Evolutionary conservation across 2,329 filamentous ascomycete species (phyloP), one percentile per base, ranked within the genome.

Genomic region (Endoconidiophora polonica): DNA sequence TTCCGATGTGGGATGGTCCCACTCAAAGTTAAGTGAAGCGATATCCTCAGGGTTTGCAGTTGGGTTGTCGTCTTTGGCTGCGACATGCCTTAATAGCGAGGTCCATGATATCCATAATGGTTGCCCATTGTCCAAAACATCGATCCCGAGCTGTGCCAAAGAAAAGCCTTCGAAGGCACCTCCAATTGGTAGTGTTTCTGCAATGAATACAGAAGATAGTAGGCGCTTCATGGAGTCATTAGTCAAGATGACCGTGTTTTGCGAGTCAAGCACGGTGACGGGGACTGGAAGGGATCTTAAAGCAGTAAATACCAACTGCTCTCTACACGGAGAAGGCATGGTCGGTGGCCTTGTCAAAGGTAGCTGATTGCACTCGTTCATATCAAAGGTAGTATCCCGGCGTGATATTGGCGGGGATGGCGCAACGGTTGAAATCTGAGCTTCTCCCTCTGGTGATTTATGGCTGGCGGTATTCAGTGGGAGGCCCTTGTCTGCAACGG

Each of bases 221-320:
- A 88, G 64, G 49, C 76, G 71, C 1, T 77, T 81, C 74, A 86
- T 81, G 18, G 83, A 79, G 56, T 86, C 80, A 57, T 88, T 88
- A 29, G 81, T 83, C 39, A 87, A 63, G 1, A 83, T 71, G 2
- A 87, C 73, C 0, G 79, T 83, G 62, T 86, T 87, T 26, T 74
- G 58, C 36, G 71, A 75, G 46, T 79, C 80, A 36, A 88, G 65
- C 1, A 88, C 76, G 36, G 87, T 61, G 3, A 85, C 61, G 0
- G 83, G 83, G 44, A 85, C 76, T 0, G 83, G 84, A 4, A 88
- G 68, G 59, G 83, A 86, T 58, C 84, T 81, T 63, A 88, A 66
- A 4, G 81, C 77, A 1, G 78, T 74, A 53, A 84, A 77, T 20
- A 81, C 78, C 38, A 79, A 63, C 57, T 77, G 72, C 1, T 66